Evolutionary conservation across 345 rosid genomes (phyloP).

Genomic region (Lepidium sativum): DNA sequence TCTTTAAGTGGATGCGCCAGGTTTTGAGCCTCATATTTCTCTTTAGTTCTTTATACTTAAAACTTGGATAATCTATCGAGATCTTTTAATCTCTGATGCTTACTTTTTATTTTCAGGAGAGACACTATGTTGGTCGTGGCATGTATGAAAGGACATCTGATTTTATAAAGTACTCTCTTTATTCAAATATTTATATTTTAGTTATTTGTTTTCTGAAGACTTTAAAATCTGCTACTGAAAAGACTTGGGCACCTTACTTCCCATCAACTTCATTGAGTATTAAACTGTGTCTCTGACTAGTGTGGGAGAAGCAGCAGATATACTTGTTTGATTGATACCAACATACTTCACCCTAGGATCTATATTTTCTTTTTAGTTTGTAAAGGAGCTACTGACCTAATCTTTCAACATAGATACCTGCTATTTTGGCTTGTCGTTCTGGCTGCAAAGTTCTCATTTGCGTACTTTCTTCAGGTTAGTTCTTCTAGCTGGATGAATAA

Average conservation of each 20-base stretch:
- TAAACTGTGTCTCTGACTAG: conserved; percentile 2
- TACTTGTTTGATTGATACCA: conserved; percentile 7
- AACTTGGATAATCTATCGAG: neutral
- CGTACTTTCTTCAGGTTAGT: conserved; percentile 85
- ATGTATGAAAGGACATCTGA: conserved; percentile 92
- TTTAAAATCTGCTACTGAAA: neutral
- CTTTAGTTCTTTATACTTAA: neutral
- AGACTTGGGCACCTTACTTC: conserved; percentile 1
- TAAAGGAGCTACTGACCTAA: neutral
- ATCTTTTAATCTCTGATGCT: conserved; percentile 1
- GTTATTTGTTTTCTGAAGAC: conserved; percentile 1
- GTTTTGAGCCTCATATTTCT: conserved; percentile 30
- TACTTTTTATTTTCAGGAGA: conserved; percentile 52
- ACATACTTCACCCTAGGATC: neutral
- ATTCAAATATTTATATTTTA: neutral
- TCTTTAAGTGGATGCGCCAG: conserved; percentile 98
- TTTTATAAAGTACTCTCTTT: conserved; percentile 57
- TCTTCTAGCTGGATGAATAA: conserved; percentile 4
- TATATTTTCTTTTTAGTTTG: neutral
- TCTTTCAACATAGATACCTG: conserved; percentile 60
- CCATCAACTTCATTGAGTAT: neutral
- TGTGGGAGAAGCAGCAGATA: conserved; percentile 9
- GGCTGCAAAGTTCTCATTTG: conserved; percentile 77
- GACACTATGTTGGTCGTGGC: conserved; percentile 90
- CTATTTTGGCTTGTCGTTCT: conserved; percentile 81